These are phyloP conservation scores for Phytopythium aichiense DNA, from an alignment of 352 stramenopile genomes.

Conservation along the genomic window DNA sequence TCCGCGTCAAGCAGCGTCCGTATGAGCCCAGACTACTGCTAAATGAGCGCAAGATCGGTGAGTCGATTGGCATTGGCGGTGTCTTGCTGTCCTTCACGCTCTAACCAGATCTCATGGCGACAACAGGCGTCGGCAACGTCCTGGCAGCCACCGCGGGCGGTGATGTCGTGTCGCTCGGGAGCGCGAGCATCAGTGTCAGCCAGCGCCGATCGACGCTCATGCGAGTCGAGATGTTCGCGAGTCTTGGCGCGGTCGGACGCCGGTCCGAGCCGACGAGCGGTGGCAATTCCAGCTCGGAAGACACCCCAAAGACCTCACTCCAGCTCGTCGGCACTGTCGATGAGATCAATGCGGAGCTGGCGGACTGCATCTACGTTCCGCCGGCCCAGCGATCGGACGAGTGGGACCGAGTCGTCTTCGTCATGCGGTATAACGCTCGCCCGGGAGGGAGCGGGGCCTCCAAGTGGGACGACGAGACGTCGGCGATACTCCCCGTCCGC, in stretches of 20 bases:
- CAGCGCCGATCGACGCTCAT: not conserved
- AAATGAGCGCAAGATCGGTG: not conserved
- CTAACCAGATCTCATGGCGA: not conserved
- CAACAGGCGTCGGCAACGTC: not conserved
- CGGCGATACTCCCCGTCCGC: not conserved
- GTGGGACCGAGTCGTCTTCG: constrained; percentile 4
- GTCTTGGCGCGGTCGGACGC: not conserved
- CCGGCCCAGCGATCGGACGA: not conserved
- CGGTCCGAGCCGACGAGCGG: not conserved
- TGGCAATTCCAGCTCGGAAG: not conserved
- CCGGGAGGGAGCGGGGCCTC: too few relatives aligned
- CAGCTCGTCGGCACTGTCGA: not conserved
- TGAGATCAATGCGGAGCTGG: constrained; percentile 3
- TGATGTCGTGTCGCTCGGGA: not conserved
- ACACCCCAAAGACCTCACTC: not conserved
- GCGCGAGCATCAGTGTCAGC: not conserved
- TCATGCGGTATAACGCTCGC: not conserved
- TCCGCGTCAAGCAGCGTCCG: not conserved
- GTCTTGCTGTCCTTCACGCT: not conserved
- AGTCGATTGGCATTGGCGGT: not conserved
- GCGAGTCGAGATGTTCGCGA: not conserved
- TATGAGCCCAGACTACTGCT: constrained; percentile 1
- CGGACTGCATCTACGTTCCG: not conserved
- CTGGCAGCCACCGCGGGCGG: not conserved
- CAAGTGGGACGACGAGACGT: not conserved